Evolutionary conservation across 2,329 filamentous ascomycete genomes (phyloP), one percentile per base, ranked within the genome.

Genomic region (Xylaria sp.): DNA sequence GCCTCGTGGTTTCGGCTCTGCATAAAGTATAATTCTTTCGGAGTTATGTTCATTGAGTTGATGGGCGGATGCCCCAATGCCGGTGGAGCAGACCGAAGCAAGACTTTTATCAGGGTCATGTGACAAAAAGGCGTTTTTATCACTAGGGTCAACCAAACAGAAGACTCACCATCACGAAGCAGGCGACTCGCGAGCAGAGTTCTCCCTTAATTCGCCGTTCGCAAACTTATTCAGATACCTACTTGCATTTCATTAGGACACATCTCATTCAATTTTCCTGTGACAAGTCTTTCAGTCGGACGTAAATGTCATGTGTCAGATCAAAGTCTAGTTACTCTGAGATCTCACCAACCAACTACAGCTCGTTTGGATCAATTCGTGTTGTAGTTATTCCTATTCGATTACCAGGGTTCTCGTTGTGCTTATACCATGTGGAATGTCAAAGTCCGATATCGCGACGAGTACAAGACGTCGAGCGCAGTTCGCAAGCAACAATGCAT

Each of bases 21-120:
- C 64, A 64, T 66, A 64, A 53, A 66, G 63, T 53, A 67, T 66
- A 67, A 42, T 42, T 65, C 5, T 56, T 61, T 65, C 15, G 31
- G 31, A 44, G 23, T 46, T 20, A 11, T 49, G 20, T 65, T 66
- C 28, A 20, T 51, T 56, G 17, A 17, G 38, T 42, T 36, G 23
- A 33, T 31, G 23, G 28, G 28, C 5, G 28, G 42, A 36, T 17
- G 33, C 33, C 46, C 46, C 40, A 58, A 36, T 38, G n/a, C 51
- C 42, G 33, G 61, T 51, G 42, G 36, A 59, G 58, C 15, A 53
- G 40, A 49, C 17, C 31, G 63, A 59, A 42, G 31, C 46, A n/a
- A 59, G n/a, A n/a, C 36, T 40, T 51, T 57, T 15, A 36, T 59
- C 59, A 20, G 53, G 13, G 10, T 36, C 15, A 49, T 36, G 44